Percentiles rank a stretch among this genome's conserved stretches.
These are phyloP conservation scores for Cordyceps farinosa DNA, from an alignment of 2,329 filamentous ascomycete genomes.

Conservation along the genomic window DNA sequence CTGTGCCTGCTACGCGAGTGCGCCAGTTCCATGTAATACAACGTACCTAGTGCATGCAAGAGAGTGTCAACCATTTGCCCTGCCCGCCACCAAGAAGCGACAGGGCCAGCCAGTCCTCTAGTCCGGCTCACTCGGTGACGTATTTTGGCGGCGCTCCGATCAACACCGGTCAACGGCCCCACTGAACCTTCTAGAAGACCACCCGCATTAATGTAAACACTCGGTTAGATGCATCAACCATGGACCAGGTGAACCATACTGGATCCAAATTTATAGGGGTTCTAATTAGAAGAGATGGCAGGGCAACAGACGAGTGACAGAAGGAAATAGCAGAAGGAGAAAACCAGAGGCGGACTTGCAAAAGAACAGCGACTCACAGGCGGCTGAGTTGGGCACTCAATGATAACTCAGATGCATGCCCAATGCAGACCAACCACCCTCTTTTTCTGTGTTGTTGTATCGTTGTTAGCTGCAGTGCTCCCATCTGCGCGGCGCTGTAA, in stretches of 20 bases:
- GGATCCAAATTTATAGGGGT: slow-evolving; percentile 15
- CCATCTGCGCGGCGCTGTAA: background rate
- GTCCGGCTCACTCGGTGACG: slow-evolving; percentile 7
- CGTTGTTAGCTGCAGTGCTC: background rate
- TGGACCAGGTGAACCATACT: background rate
- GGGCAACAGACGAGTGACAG: background rate
- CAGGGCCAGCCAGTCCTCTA: background rate
- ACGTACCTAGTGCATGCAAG: too few relatives aligned
- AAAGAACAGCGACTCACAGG: background rate
- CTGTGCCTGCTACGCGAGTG: too few relatives aligned
- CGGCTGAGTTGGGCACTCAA: slow-evolving; percentile 3
- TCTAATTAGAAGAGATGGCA: slow-evolving; percentile 10
- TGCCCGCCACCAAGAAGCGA: too few relatives aligned
- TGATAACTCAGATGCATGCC: background rate
- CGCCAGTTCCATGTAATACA: too few relatives aligned
- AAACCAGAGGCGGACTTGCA: background rate
- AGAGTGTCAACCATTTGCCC: too few relatives aligned
- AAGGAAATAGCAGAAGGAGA: background rate
- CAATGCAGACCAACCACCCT: slow-evolving; percentile 14
- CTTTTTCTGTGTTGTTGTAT: background rate
- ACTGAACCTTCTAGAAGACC: slow-evolving; percentile 46
- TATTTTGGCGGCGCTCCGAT: background rate
- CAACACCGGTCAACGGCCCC: slow-evolving; percentile 27
- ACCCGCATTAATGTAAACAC: slow-evolving; percentile 34
- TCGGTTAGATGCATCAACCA: slow-evolving; percentile 26